Percentiles rank a stretch among this genome's conserved stretches.
Conservation (phyloP, 2,329 filamentous ascomycete genomes). For the Hirsutella minnesotensis region DNA sequence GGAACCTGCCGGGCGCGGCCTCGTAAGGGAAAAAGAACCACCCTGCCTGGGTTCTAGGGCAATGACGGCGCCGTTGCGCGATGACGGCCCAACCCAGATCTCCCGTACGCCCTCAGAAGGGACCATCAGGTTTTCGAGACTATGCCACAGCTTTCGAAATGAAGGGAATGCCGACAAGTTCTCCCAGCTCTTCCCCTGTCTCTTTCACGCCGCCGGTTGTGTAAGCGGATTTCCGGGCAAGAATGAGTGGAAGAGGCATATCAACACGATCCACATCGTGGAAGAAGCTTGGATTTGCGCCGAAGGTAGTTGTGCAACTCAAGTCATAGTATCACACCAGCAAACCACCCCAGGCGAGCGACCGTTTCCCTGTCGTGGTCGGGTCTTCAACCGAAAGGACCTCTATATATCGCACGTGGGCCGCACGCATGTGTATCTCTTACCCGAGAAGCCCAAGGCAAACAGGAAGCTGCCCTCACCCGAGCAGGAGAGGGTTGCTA, state of each 20-base stretch:
- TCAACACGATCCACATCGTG: conserved; percentile 67
- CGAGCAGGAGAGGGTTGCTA: conserved; percentile 42
- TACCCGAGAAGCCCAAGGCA: conserved; percentile 2
- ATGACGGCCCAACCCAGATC: too few relatives aligned
- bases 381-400: conserved; percentile 79
- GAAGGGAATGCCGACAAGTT: neutral
- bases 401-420: conserved; percentile 80
- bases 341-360: conserved; percentile 11
- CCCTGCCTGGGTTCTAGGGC: too few relatives aligned
- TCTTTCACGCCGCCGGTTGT: conserved; percentile 71
- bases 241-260: conserved; percentile 94
- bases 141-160: neutral
- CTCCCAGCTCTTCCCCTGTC: conserved; percentile 37
- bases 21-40: too few relatives aligned
- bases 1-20: too few relatives aligned
- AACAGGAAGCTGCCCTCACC: conserved; percentile 19
- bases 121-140: conserved; percentile 28
- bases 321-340: neutral
- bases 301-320: conserved; percentile 40
- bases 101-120: conserved; percentile 23
- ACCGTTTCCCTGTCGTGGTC: conserved; percentile 37
- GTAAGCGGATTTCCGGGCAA: conserved; percentile 61
- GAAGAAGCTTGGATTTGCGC: conserved; percentile 67
- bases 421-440: conserved; percentile 56
- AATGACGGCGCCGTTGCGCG: too few relatives aligned